Evolutionary conservation across 2,329 filamentous ascomycete genomes (phyloP), one percentile per base, ranked within the genome.

Genomic region (Calonectria pteridis): DNA sequence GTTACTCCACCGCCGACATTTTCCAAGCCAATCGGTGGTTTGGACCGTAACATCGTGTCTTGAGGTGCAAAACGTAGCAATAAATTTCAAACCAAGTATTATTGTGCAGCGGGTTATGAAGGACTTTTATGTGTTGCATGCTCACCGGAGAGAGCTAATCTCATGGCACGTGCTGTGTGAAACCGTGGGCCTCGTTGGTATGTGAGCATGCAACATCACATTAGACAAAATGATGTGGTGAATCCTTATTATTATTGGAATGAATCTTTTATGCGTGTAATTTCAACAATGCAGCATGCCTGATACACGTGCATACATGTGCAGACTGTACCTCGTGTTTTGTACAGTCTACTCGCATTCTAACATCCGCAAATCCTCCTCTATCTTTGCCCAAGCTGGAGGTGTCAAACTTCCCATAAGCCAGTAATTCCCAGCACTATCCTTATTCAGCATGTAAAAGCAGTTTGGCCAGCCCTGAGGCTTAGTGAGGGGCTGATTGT

Each of bases 351-450:
- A 23, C n/a, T n/a, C n/a, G 11, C 20, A 10, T 23, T 66, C 16
- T 20, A 70, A 46, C 31, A 6, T 28, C 26, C 63, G 28, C 14
- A 74, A 23, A 28, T 64, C 50, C 9, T 67, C 66, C 31, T 73
- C 67, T n/a, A 75, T 63, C 18, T 67, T 67, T 5, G 31, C 33
- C 69, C 70, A 73, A 13, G 69, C 58, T 14, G n/a, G 51, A 0
- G 73, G 62, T 6, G 31, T 28, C 46, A 75, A 16, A 16, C 43
- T 49, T 10, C 58, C 70, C 28, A 37, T 67, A 2, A 75, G 40
- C 73, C 73, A 75, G 33, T 51, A 70, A 28, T 70, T 73, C 0
- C 65, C 59, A 4, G 49, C 66, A 58, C 68, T 26, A 33, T 75
- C 73, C 18, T 71, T 75, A 11, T 67, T 70, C 7, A 75, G 37